These are phyloP conservation scores for Russula dissimulans DNA, from an alignment of 768 basidiomycete genomes.

Conservation along the genomic window DNA sequence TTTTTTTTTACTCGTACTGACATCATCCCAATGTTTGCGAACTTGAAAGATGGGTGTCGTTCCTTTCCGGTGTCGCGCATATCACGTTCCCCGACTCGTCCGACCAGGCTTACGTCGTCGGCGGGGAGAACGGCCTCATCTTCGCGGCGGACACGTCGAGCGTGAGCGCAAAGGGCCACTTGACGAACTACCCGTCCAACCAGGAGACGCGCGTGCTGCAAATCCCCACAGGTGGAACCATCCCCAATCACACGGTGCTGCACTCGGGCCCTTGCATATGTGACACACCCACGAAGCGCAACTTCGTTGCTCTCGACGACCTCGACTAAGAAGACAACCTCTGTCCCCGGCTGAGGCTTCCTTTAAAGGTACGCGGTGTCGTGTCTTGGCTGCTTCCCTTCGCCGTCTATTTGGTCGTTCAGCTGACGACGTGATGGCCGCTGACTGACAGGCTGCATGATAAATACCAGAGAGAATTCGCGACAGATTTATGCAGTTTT, in stretches of 20 bases:
- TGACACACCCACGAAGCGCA: neutral
- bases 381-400: neutral
- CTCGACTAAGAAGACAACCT: constrained; percentile 1
- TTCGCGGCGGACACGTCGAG: constrained; percentile 19
- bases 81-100: constrained; percentile 20
- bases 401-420: neutral
- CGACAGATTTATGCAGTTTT: neutral
- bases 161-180: constrained; percentile 19
- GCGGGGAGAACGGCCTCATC: constrained; percentile 21
- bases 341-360: neutral
- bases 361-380: neutral
- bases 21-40: no score
- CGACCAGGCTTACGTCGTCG: constrained; percentile 14
- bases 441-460: neutral
- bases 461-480: neutral
- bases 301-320: neutral
- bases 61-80: constrained; percentile 23
- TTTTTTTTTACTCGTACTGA: neutral
- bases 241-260: constrained; percentile 21
- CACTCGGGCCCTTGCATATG: constrained; percentile 18
- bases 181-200: constrained; percentile 21
- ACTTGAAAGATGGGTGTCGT: constrained; percentile 18
- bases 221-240: constrained; percentile 21
- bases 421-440: neutral
- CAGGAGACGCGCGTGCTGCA: constrained; percentile 20